phyloP scores from a whole-genome alignment of 2,329 filamentous ascomycete species.

The Beauveria pseudobassiana region DNA sequence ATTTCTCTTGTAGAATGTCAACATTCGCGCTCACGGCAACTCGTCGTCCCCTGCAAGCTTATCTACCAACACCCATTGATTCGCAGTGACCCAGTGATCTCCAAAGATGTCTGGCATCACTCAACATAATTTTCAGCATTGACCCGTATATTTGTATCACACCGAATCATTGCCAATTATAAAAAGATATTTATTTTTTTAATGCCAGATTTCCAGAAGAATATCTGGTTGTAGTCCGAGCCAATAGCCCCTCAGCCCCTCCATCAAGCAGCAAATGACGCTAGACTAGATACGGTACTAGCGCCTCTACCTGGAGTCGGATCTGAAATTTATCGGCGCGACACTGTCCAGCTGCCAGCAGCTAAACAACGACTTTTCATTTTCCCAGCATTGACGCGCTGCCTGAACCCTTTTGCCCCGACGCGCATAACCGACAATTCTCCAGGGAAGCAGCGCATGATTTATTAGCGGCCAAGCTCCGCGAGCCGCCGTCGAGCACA shows the following conservation, averaged over 20 bases:
- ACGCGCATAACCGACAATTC: not conserved
- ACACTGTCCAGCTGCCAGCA: slow-evolving; percentile 14
- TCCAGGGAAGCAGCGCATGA: slow-evolving; percentile 5
- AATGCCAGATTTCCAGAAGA: not conserved
- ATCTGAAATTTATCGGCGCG: slow-evolving; percentile 31
- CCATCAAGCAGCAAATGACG: slow-evolving; percentile 6
- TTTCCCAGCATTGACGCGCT: slow-evolving; percentile 5
- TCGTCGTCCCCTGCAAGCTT: no score
- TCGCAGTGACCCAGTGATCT: no score
- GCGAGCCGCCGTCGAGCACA: slow-evolving; percentile 12
- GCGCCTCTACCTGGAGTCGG: slow-evolving; percentile 10
- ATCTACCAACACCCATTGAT: no score
- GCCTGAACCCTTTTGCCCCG: not conserved
- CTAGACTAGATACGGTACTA: slow-evolving; percentile 9
- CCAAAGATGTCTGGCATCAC: no score
- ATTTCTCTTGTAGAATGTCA: not conserved
- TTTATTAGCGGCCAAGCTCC: slow-evolving; percentile 11
- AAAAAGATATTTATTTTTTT: no score
- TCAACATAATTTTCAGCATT: no score
- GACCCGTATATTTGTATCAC: no score
- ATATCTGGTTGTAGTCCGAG: not conserved
- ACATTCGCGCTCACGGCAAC: no score
- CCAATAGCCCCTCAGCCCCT: not conserved
- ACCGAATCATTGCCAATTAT: no score
- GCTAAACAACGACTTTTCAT: slow-evolving; percentile 10